These are phyloP conservation scores for Gossypium aridum DNA, from an alignment of 441 rosid species.

Conservation along the genomic window DNA sequence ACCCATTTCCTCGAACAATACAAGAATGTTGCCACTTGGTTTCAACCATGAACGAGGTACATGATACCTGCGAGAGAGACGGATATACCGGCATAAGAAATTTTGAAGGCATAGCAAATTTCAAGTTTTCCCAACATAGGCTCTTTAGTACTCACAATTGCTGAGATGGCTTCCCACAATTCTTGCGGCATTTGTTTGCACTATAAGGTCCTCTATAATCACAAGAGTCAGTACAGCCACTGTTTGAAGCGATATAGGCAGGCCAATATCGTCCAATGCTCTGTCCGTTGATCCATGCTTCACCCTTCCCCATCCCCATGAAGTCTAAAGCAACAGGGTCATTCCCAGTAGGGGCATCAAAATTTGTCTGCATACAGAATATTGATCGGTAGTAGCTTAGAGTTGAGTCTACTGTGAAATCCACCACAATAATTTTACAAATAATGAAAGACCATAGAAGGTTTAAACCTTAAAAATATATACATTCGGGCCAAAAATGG, in stretches of 20 bases:
- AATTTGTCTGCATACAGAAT: conserved; percentile 46
- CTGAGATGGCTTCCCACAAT: conserved; percentile 91
- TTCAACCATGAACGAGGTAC: conserved; percentile 91
- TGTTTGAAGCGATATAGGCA: conserved; percentile 34
- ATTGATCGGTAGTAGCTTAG: conserved; percentile 10
- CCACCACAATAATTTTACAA: not conserved
- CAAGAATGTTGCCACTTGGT: conserved; percentile 67
- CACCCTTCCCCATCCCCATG: conserved; percentile 87
- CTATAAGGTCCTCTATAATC: conserved; percentile 66
- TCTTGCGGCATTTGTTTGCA: conserved; percentile 69
- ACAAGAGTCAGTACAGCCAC: conserved; percentile 66
- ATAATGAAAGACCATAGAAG: not conserved
- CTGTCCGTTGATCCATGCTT: conserved; percentile 96
- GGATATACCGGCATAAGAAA: not conserved
- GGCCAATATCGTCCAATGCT: conserved; percentile 99
- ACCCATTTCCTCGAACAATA: conserved; percentile 82
- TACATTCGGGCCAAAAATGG: not conserved
- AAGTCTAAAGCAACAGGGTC: conserved; percentile 81
- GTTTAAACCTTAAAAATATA: not conserved
- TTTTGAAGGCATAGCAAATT: not conserved
- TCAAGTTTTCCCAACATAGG: not conserved
- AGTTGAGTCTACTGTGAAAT: not conserved
- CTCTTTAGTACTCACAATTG: conserved; percentile 49
- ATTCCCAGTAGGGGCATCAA: conserved; percentile 63
- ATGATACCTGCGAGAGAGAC: conserved; percentile 54